phyloP scores from a whole-genome alignment of 78 protist species.

The Dictyostelium purpureum region DNA sequence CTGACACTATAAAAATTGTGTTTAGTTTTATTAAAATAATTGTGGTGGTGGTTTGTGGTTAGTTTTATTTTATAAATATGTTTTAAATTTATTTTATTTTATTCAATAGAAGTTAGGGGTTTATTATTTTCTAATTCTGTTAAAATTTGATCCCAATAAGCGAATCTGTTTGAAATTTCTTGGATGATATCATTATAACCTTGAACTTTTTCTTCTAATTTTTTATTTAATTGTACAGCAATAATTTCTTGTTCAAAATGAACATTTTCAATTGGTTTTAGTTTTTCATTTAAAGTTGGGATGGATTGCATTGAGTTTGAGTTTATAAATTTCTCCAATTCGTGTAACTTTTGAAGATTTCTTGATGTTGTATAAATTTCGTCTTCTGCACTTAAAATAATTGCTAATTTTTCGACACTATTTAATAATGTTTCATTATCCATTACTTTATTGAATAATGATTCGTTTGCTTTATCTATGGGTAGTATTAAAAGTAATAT shows the following conservation, averaged over 20 bases:
- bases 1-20: no score
- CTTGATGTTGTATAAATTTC: slow-evolving; percentile 25
- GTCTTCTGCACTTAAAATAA: slow-evolving; percentile 60
- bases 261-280: slow-evolving; percentile 44
- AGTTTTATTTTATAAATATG: background rate
- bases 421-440: slow-evolving; percentile 40
- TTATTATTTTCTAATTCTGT: slow-evolving; percentile 1
- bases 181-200: slow-evolving; percentile 66
- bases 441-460: slow-evolving; percentile 13
- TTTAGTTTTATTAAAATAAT: no score
- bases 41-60: background rate
- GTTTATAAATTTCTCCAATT: slow-evolving; percentile 63
- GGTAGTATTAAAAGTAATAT: background rate
- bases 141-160: slow-evolving; percentile 43
- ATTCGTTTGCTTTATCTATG: slow-evolving; percentile 48
- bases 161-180: slow-evolving; percentile 39
- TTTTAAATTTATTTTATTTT: background rate
- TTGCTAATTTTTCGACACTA: slow-evolving; percentile 50
- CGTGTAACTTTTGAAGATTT: slow-evolving; percentile 23
- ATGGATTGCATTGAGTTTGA: background rate
- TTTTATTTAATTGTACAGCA: slow-evolving; percentile 40
- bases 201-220: slow-evolving; percentile 61
- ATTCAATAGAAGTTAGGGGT: no score
- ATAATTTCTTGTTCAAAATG: slow-evolving; percentile 71
- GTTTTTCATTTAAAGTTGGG: background rate